These are phyloP conservation scores for Aureobasidium sp. DNA, from an alignment of 2,329 filamentous ascomycete genomes.

Conservation along the genomic window DNA sequence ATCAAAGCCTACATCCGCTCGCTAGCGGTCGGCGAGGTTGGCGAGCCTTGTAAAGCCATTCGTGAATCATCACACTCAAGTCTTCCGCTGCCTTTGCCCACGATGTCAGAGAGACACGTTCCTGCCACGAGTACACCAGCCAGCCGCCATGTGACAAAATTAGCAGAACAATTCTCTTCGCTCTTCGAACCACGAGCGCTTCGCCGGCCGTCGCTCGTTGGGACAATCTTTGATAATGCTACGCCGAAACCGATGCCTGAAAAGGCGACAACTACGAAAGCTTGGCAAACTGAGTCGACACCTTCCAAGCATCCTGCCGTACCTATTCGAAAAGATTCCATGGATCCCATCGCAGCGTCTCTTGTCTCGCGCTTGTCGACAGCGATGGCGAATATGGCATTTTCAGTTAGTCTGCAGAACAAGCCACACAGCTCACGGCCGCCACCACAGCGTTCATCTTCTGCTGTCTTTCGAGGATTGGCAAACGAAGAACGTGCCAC, in stretches of 20 bases:
- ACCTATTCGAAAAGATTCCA: neutral
- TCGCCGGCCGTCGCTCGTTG: neutral
- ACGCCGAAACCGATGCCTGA: neutral
- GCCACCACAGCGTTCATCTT: neutral
- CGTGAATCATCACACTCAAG: neutral
- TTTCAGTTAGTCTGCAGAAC: neutral
- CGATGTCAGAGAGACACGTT: neutral
- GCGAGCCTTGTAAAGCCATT: too few species aligned
- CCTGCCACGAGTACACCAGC: neutral
- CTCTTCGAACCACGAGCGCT: neutral
- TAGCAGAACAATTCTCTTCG: neutral
- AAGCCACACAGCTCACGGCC: neutral
- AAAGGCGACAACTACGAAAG: neutral
- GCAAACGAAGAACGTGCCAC: conserved; percentile 3
- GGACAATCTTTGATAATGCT: neutral
- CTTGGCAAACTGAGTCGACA: too few species aligned
- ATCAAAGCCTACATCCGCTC: neutral
- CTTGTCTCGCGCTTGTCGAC: neutral
- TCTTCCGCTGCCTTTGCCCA: neutral
- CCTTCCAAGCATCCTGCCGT: neutral
- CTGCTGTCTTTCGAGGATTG: neutral
- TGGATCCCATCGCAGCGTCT: neutral
- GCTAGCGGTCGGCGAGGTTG: neutral
- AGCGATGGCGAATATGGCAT: neutral
- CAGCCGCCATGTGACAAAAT: neutral